A percentile compares a stretch with the other conserved stretches of the same genome.
phyloP scores from a whole-genome alignment of 805 yeast species.

The Pichia manshurica region DNA sequence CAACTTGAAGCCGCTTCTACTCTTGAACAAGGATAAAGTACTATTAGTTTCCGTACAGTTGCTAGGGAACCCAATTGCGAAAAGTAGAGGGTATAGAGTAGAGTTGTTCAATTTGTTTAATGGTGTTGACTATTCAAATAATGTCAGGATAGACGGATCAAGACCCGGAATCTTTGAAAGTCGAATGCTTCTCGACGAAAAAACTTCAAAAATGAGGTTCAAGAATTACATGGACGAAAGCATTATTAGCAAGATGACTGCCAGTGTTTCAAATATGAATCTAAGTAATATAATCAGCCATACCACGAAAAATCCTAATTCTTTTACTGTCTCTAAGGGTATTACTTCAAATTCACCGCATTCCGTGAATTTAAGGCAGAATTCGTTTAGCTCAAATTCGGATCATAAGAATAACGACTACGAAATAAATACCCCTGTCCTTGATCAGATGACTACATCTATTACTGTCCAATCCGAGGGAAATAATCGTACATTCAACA shows the following conservation, averaged over 20 bases:
- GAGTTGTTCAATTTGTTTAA: conserved; percentile 53
- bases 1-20: conserved; percentile 37
- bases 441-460: conserved; percentile 11
- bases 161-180: conserved; percentile 58
- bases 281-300: conserved; percentile 22
- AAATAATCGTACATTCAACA: neutral
- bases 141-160: conserved; percentile 51
- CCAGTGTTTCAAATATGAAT: conserved; percentile 34
- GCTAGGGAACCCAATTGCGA: conserved; percentile 36
- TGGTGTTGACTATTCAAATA: conserved; percentile 44
- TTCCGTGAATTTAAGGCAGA: neutral
- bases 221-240: conserved; percentile 35
- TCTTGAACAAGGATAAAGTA: conserved; percentile 20
- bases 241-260: conserved; percentile 33
- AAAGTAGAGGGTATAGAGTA: conserved; percentile 40
- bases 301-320: conserved; percentile 10
- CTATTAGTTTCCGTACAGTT: conserved; percentile 25
- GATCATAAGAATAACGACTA: neutral
- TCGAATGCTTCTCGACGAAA: conserved; percentile 46
- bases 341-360: neutral
- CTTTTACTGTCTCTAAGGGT: neutral
- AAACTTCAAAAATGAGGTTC: conserved; percentile 39
- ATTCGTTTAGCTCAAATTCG: neutral
- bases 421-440: conserved; percentile 5
- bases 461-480: neutral